Conservation (phyloP, 257 asterid species). For the Solanum etuberosum region DNA sequence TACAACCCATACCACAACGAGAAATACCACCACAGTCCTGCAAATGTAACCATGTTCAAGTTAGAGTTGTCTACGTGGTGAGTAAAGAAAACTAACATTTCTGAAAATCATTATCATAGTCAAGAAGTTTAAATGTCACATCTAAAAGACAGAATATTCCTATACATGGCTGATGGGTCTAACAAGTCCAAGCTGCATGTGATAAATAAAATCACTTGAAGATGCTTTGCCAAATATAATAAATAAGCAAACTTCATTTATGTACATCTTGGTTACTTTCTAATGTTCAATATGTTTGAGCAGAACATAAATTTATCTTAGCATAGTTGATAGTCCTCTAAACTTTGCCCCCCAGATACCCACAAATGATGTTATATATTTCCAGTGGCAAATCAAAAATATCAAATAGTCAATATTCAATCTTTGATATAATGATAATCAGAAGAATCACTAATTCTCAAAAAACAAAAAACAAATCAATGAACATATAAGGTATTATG, state of each 20-base stretch:
- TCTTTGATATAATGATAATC: neutral
- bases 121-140: neutral
- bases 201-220: neutral
- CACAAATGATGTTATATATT: neutral
- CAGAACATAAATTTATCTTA: neutral
- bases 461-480: neutral
- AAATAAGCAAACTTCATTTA: neutral
- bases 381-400: neutral
- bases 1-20: constrained; percentile 92
- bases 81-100: neutral
- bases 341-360: neutral
- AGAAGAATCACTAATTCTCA: neutral
- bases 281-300: neutral
- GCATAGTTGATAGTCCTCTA: neutral
- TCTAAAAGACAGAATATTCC: neutral
- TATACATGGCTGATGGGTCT: neutral
- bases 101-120: neutral
- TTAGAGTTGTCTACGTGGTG: neutral
- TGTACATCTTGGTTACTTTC: neutral
- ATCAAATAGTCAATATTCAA: neutral
- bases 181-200: neutral
- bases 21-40: constrained; percentile 87
- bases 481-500: neutral
- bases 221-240: neutral
- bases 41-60: constrained; percentile 7